phyloP scores from a whole-genome alignment of 2,329 filamentous ascomycete genomes.

The Cercospora sp. region DNA sequence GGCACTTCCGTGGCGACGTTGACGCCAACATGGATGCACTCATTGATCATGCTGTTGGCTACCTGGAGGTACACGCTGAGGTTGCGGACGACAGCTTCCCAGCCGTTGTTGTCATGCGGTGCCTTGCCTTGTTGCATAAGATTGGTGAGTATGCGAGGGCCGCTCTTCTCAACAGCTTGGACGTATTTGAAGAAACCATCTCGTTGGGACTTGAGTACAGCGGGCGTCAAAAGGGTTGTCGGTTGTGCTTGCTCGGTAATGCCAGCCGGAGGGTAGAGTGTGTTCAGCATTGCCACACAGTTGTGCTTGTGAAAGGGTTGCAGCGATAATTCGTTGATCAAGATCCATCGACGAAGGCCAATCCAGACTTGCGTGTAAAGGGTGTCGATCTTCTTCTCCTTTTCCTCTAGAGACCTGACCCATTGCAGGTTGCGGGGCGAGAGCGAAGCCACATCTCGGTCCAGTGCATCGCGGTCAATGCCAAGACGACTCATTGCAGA shows the following conservation, averaged over 20 bases:
- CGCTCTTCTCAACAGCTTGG: constrained; percentile 56
- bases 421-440: constrained; percentile 57
- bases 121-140: constrained; percentile 56
- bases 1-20: constrained; percentile 19
- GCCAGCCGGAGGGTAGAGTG: constrained; percentile 60
- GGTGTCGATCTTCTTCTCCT: constrained; percentile 54
- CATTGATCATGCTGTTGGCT: constrained; percentile 62
- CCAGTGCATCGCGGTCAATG: constrained; percentile 51
- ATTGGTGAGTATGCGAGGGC: constrained; percentile 53
- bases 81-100: constrained; percentile 50
- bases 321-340: constrained; percentile 65
- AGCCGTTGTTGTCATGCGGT: constrained; percentile 56
- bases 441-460: constrained; percentile 50
- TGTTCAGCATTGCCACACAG: constrained; percentile 68
- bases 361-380: constrained; percentile 64
- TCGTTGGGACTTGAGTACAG: constrained; percentile 58
- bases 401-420: constrained; percentile 48
- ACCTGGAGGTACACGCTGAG: constrained; percentile 60
- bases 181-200: constrained; percentile 65
- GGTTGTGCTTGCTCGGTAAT: constrained; percentile 44
- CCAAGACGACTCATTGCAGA: constrained; percentile 56
- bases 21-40: constrained; percentile 53
- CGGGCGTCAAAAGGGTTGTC: constrained; percentile 54
- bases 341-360: constrained; percentile 63
- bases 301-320: constrained; percentile 65